Conservation (phyloP, 768 basidiomycete species). For the Xerocomus potaroensis region DNA sequence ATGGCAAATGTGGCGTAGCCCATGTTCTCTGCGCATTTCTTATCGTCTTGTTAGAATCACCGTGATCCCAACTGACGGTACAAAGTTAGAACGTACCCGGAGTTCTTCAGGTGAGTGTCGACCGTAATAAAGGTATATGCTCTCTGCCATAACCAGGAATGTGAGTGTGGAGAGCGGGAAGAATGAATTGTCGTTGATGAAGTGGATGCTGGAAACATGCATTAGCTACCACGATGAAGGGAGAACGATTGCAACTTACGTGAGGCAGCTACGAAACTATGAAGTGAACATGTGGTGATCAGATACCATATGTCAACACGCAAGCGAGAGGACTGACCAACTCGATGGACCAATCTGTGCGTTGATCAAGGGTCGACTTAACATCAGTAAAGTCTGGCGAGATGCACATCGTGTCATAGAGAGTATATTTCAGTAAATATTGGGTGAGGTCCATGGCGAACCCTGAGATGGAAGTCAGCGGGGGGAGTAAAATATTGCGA, state of each 20-base stretch:
- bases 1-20: slow-evolving; percentile 17
- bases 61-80: not conserved
- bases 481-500: no score
- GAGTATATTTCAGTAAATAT: slow-evolving; percentile 3
- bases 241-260: slow-evolving; percentile 3
- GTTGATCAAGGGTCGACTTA: slow-evolving; percentile 11
- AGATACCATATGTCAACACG: no score
- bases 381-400: slow-evolving; percentile 22
- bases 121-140: slow-evolving; percentile 14
- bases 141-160: slow-evolving; percentile 12
- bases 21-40: slow-evolving; percentile 9
- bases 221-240: not conserved
- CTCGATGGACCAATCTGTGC: slow-evolving; percentile 21
- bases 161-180: slow-evolving; percentile 11
- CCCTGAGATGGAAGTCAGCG: no score
- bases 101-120: slow-evolving; percentile 19
- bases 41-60: not conserved
- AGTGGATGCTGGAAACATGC: no score
- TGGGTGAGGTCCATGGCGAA: no score
- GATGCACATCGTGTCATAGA: slow-evolving; percentile 14
- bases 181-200: not conserved
- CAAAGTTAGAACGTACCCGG: slow-evolving; percentile 16
- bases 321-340: slow-evolving; percentile 7
- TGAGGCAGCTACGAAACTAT: slow-evolving; percentile 4
- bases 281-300: not conserved